Base-by-base conservation (phyloP, 768 basidiomycete genomes). In the Clitopilus passeckerianus region DNA sequence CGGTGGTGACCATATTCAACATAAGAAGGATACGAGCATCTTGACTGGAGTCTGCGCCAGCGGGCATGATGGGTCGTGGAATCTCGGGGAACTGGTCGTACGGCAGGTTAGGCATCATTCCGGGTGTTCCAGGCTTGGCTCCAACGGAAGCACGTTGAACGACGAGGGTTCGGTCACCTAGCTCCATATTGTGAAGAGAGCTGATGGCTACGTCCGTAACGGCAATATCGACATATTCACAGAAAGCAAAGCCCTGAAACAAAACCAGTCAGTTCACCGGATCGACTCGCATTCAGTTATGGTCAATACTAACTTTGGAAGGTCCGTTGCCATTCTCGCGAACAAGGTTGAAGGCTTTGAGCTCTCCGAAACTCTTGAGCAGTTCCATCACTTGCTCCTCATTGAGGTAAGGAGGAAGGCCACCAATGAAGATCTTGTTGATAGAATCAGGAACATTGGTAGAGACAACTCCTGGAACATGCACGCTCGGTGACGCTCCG, bases 331-430 rank as follows among this genome's bases (percentile, higher is more conserved):
- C 88, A 63, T 91, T 92, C 73, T 99, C 97, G 61, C 97, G 89
- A 59, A 99, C 97, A 52, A 99, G 83, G 70, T 98, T 98, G 85
- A 99, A 99, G 8, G 94, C 93, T 72, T 92, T 94, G 54, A 99
- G 83, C 61, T 98, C 97, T 59, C 97, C 97, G 68, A 99, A 99
- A 69, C 89, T 93, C 80, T 94, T 98, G 63, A 99, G 80, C 33
- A 99, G 72, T 71, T 99, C 97, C 86, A 96, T 93, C 60, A 98
- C 97, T 75, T 98, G 95, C 69, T 97, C 97, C 73, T 99, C 97
- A 67, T 93, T 95, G 53, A 99, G 85, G 72, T 98, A 98, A 20
- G 91, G 83, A 15, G 97, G 97, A 59, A 99, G 77, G 57, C 95
- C 96, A 44, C 97, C 97, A 61, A 99, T 90, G 68, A 98, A 99